Base-by-base conservation (phyloP, 2,329 filamentous ascomycete genomes). In the Pestalotiopsis sp. region DNA sequence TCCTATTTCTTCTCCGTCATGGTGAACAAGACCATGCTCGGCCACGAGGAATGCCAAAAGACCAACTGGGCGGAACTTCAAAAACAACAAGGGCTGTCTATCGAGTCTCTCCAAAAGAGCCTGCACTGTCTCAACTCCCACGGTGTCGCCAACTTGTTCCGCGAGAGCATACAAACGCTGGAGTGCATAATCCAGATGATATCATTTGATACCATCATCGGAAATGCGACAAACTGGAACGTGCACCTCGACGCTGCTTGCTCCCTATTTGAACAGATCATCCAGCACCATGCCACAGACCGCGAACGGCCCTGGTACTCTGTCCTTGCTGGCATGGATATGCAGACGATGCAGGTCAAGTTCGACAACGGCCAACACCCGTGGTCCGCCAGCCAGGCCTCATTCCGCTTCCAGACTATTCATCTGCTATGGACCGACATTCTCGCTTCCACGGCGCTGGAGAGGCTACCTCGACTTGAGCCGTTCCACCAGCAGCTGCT, bases 1-100 rank as follows among this genome's bases (percentile, higher is more conserved):
- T 84, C 86, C 1, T 90, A 88, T 77, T 90, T 89, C 76, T 86
- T 87, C 73, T 83, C 82, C 70, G 79, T 86, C 41, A 76, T 84
- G 41, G 77, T 84, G 67, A 78, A 78, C 68, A 77, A 74, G 66
- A 75, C 74, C 13, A 75, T 75, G 17, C 75, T 74, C 67, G 74
- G 75, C 38, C 76, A 80, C 70, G 78, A 78, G 69, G 77, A 74
- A 17, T 83, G 74, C 73, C 79, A 78, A 4, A 70, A 72, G 57
- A 73, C 75, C 17, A 79, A 82, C 73, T 80, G 79, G 69, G 71
- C 77, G 39, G 79, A 82, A 68, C 76, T 86, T 4, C 82, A 84
- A 69, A 76, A 70, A 4, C 84, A 85, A 70, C 79, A 85, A 66
- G 81, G 83, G 72, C 77, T 82, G 70, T 81, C 82, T 9, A 78